Percentiles rank a stretch among this genome's conserved stretches.
Evolutionary conservation across 1,139 yeast genomes (phyloP).

Genomic region (Sugiyamaella japonica): DNA sequence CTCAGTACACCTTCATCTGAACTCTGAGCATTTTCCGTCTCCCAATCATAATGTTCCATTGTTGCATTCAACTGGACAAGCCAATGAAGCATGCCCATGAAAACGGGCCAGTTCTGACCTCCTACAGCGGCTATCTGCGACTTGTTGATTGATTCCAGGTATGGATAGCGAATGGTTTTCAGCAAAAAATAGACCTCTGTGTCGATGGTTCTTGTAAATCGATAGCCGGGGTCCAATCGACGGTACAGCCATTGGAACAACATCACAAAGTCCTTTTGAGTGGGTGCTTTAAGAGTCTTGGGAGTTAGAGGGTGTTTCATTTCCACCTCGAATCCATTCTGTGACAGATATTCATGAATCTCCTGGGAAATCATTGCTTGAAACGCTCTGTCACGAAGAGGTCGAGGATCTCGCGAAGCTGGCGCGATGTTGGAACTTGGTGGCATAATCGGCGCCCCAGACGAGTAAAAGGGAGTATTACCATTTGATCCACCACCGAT

Average conservation of each 20-base stretch:
- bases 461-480: constrained; percentile 4
- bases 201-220: constrained; percentile 67
- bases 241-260: constrained; percentile 80
- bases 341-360: constrained; percentile 57
- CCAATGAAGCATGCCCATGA: constrained; percentile 83
- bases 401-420: constrained; percentile 60
- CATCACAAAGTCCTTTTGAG: constrained; percentile 79
- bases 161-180: constrained; percentile 72
- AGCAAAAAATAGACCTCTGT: constrained; percentile 71
- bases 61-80: constrained; percentile 58
- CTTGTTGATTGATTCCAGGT: constrained; percentile 73
- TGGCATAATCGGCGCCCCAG: constrained; percentile 15
- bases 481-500: constrained; percentile 21
- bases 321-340: constrained; percentile 68
- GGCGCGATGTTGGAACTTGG: constrained; percentile 10
- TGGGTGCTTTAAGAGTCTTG: constrained; percentile 71
- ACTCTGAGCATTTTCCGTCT: constrained; percentile 32
- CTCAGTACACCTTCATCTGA: constrained; percentile 48
- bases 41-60: constrained; percentile 46
- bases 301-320: constrained; percentile 68
- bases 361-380: constrained; percentile 57
- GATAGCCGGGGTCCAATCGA: constrained; percentile 76
- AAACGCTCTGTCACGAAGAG: constrained; percentile 69
- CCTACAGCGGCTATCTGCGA: constrained; percentile 91
- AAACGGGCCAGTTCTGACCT: constrained; percentile 85